phyloP scores from a whole-genome alignment of 2,329 filamentous ascomycete species.

The Trichophyton verrucosum region DNA sequence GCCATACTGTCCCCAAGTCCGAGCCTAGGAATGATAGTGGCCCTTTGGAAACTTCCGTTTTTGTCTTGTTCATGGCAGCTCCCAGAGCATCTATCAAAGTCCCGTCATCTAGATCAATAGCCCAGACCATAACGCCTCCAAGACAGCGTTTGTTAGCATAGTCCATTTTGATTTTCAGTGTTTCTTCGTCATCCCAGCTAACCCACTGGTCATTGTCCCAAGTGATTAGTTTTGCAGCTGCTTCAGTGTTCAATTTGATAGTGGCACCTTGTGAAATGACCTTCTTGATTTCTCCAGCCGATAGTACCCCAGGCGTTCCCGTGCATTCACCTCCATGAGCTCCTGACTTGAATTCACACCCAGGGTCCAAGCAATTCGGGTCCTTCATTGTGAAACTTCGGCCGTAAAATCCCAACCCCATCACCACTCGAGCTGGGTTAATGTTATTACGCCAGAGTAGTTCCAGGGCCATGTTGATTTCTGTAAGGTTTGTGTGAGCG shows the following conservation, averaged over 20 bases:
- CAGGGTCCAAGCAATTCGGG: constrained; percentile 18
- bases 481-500: constrained; percentile 24
- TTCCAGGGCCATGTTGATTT: constrained; percentile 20
- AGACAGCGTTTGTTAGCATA: constrained; percentile 23
- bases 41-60: background rate
- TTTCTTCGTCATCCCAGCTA: constrained; percentile 24
- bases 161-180: constrained; percentile 23
- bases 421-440: constrained; percentile 18
- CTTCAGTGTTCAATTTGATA: constrained; percentile 16
- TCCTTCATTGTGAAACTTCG: constrained; percentile 17
- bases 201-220: constrained; percentile 23
- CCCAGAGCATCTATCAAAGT: constrained; percentile 7
- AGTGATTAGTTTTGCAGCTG: constrained; percentile 18
- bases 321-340: constrained; percentile 22
- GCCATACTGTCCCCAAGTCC: background rate
- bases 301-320: constrained; percentile 17
- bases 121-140: constrained; percentile 11
- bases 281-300: constrained; percentile 23
- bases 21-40: background rate
- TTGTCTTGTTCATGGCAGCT: background rate
- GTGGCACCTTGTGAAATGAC: constrained; percentile 11
- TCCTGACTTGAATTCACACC: constrained; percentile 21
- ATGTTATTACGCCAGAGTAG: constrained; percentile 21
- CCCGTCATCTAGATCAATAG: constrained; percentile 9
- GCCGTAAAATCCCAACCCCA: constrained; percentile 24